Evolutionary conservation across 2,329 filamentous ascomycete genomes (phyloP).

Genomic region (Paramyrothecium sp.): DNA sequence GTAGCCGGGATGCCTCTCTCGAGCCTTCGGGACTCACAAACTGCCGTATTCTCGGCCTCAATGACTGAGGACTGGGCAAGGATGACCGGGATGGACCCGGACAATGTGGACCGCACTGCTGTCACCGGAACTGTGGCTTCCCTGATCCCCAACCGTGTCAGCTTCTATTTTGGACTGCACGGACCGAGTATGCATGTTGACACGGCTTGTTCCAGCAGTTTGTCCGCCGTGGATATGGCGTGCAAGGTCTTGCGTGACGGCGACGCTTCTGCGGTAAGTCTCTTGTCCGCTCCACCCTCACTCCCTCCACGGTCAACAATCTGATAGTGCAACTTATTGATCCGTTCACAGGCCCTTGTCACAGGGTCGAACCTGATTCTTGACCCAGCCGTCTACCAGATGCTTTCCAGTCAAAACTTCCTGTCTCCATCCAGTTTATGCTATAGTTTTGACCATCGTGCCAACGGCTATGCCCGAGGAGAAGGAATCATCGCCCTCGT

Average conservation of each 20-base stretch:
- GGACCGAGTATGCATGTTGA: slow-evolving; percentile 15
- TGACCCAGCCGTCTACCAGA: slow-evolving; percentile 10
- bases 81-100: slow-evolving; percentile 29
- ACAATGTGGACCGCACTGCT: slow-evolving; percentile 27
- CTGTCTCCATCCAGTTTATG: slow-evolving; percentile 15
- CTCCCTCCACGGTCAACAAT: too few relatives aligned
- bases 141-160: slow-evolving; percentile 37
- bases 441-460: slow-evolving; percentile 28
- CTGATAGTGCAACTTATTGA: too few relatives aligned
- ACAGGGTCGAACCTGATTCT: slow-evolving; percentile 16
- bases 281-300: too few relatives aligned
- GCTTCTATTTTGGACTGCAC: slow-evolving; percentile 30
- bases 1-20: slow-evolving; percentile 29
- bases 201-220: slow-evolving; percentile 14
- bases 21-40: slow-evolving; percentile 22
- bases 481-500: slow-evolving; percentile 34
- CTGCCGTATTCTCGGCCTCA: slow-evolving; percentile 34
- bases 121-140: slow-evolving; percentile 27
- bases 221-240: slow-evolving; percentile 13
- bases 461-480: slow-evolving; percentile 28
- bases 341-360: slow-evolving; percentile 20
- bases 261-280: slow-evolving; percentile 24
- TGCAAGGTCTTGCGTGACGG: slow-evolving; percentile 38
- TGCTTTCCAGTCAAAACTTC: slow-evolving; percentile 41
- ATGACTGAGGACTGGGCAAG: slow-evolving; percentile 34